Conservation (phyloP, 2,329 filamentous ascomycete species). For the Sarocladium brachiariae region DNA sequence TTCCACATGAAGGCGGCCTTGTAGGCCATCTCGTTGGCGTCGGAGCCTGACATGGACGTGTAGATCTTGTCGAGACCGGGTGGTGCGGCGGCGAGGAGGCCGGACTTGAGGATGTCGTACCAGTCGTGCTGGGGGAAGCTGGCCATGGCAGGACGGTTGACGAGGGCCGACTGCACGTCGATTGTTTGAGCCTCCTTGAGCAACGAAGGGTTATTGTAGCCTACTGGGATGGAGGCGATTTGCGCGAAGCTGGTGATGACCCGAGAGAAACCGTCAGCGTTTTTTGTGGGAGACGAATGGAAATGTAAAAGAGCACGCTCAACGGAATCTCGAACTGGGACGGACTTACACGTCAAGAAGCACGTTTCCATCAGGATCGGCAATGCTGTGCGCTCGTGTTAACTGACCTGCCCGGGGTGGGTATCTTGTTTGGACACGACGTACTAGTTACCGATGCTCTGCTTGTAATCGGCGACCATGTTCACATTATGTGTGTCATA, state of each 20-base stretch:
- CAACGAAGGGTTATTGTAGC: slow-evolving; percentile 83
- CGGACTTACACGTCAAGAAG: slow-evolving; percentile 41
- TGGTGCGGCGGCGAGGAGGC: slow-evolving; percentile 75
- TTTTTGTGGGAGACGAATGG: too few relatives aligned
- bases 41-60: slow-evolving; percentile 87
- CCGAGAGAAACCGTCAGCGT: too few relatives aligned
- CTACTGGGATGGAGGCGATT: slow-evolving; percentile 86
- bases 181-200: slow-evolving; percentile 62
- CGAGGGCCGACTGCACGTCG: slow-evolving; percentile 72
- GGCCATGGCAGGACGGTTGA: slow-evolving; percentile 83
- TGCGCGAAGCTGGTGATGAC: slow-evolving; percentile 61
- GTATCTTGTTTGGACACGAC: too few relatives aligned
- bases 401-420: neutral
- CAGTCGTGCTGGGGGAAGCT: slow-evolving; percentile 87
- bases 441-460: slow-evolving; percentile 69
- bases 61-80: slow-evolving; percentile 83
- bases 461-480: slow-evolving; percentile 69
- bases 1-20: slow-evolving; percentile 95
- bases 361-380: slow-evolving; percentile 42
- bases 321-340: neutral
- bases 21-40: slow-evolving; percentile 91
- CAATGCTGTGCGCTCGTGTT: slow-evolving; percentile 24
- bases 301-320: too few relatives aligned
- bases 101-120: slow-evolving; percentile 70
- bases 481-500: slow-evolving; percentile 84